Evolutionary conservation across 768 basidiomycete genomes (phyloP).

Genomic region (Mycena latifolia): DNA sequence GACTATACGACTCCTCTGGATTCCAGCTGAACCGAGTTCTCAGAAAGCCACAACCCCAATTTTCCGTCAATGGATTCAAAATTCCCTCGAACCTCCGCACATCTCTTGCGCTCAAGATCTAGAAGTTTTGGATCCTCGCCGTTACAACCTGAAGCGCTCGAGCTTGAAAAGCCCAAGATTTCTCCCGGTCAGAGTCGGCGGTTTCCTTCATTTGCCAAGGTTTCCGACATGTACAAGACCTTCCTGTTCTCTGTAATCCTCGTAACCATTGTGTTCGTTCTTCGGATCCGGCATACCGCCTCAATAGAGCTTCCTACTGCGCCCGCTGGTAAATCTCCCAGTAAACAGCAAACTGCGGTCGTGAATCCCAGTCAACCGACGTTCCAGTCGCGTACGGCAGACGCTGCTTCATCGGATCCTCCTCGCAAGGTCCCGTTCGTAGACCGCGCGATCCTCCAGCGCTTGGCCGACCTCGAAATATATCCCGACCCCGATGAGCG

Average conservation of each 20-base stretch:
- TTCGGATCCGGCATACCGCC: background rate
- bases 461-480: constrained; percentile 39
- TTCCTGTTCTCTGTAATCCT: constrained; percentile 4
- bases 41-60: no score
- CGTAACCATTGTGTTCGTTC: background rate
- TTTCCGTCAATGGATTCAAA: background rate
- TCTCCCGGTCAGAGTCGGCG: background rate
- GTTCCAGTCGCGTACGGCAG: background rate
- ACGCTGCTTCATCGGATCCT: background rate
- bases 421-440: constrained; percentile 37
- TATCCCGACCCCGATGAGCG: constrained; percentile 35
- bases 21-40: no score
- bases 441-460: constrained; percentile 43
- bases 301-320: background rate
- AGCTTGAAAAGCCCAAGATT: background rate
- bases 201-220: background rate
- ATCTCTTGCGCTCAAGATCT: constrained; percentile 20
- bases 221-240: constrained; percentile 11
- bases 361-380: background rate
- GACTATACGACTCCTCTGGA: no score
- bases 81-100: background rate
- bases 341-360: background rate
- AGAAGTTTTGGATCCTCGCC: constrained; percentile 10
- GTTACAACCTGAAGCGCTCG: background rate
- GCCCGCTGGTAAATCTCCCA: no score